These are phyloP conservation scores for Aspergillus affinis DNA, from an alignment of 495 filamentous ascomycete genomes.

Conservation along the genomic window DNA sequence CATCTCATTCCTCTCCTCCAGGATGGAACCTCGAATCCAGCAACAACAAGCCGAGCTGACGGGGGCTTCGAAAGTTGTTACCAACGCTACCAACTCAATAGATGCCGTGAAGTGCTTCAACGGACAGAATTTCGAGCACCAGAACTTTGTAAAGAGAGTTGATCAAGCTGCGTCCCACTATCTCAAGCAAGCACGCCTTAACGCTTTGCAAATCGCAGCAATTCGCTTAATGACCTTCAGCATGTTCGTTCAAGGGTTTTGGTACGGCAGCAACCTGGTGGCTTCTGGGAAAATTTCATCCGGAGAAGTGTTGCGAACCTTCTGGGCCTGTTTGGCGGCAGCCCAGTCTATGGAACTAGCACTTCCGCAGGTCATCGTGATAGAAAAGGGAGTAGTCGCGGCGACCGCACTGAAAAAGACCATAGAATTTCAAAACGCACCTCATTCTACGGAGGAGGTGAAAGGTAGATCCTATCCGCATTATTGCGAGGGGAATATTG, in stretches of 20 bases:
- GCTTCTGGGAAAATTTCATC: constrained; percentile 52
- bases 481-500: constrained; percentile 63
- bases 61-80: constrained; percentile 69
- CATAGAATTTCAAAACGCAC: constrained; percentile 26
- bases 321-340: constrained; percentile 76
- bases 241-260: constrained; percentile 91
- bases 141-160: constrained; percentile 61
- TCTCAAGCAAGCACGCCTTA: constrained; percentile 62
- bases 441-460: constrained; percentile 23
- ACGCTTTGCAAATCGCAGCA: constrained; percentile 68
- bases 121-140: constrained; percentile 66
- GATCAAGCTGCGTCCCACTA: constrained; percentile 63
- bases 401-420: constrained; percentile 57
- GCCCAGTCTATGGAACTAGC: constrained; percentile 71
- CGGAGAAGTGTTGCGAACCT: constrained; percentile 77
- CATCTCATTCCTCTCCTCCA: constrained; percentile 56
- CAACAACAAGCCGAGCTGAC: constrained; percentile 67
- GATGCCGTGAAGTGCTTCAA: constrained; percentile 90
- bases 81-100: constrained; percentile 68
- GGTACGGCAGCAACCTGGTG: constrained; percentile 75
- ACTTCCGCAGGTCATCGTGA: constrained; percentile 68
- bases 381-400: constrained; percentile 80
- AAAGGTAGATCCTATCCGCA: constrained; percentile 28
- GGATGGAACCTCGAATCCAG: constrained; percentile 64
- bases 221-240: constrained; percentile 70